phyloP scores from a whole-genome alignment of 169 alveolate genomes.

The Cryptosporidium viatorum region DNA sequence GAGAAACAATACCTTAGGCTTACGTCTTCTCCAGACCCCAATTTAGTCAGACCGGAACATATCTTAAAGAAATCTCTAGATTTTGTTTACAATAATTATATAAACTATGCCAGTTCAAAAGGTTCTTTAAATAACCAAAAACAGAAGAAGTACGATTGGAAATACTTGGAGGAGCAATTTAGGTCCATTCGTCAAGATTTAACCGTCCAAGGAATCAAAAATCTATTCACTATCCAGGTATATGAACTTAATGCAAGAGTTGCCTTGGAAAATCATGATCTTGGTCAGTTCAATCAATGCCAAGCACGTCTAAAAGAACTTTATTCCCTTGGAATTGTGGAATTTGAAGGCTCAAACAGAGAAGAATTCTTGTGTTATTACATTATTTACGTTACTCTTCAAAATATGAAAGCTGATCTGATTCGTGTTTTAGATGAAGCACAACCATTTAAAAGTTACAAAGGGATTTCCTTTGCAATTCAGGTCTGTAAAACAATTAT shows the following conservation, averaged over 20 bases:
- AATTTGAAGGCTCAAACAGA: slow-evolving; percentile 66
- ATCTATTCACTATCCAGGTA: slow-evolving; percentile 88
- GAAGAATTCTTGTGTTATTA: slow-evolving; percentile 80
- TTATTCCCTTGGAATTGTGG: slow-evolving; percentile 81
- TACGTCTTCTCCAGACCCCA: slow-evolving; percentile 86
- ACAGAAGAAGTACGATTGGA: slow-evolving; percentile 82
- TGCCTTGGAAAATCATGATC: slow-evolving; percentile 91
- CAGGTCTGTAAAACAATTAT: slow-evolving; percentile 50
- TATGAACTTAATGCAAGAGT: slow-evolving; percentile 93
- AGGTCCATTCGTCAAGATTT: slow-evolving; percentile 93
- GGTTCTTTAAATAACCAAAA: slow-evolving; percentile 72
- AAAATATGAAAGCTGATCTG: slow-evolving; percentile 80
- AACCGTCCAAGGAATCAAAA: slow-evolving; percentile 91
- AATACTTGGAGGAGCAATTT: slow-evolving; percentile 89
- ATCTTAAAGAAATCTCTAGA: slow-evolving; percentile 80
- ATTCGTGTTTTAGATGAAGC: slow-evolving; percentile 50
- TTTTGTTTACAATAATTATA: slow-evolving; percentile 74
- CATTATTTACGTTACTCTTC: slow-evolving; percentile 80
- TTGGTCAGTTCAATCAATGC: slow-evolving; percentile 94
- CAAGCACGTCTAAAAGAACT: slow-evolving; percentile 91
- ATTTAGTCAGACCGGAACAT: slow-evolving; percentile 83
- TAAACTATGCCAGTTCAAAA: slow-evolving; percentile 55
- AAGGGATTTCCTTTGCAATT: slow-evolving; percentile 62
- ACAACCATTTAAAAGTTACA: slow-evolving; percentile 13
- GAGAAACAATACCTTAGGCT: slow-evolving; percentile 86